Base-by-base conservation (phyloP, 495 filamentous ascomycete species). In the Pyrenula massariospora region DNA sequence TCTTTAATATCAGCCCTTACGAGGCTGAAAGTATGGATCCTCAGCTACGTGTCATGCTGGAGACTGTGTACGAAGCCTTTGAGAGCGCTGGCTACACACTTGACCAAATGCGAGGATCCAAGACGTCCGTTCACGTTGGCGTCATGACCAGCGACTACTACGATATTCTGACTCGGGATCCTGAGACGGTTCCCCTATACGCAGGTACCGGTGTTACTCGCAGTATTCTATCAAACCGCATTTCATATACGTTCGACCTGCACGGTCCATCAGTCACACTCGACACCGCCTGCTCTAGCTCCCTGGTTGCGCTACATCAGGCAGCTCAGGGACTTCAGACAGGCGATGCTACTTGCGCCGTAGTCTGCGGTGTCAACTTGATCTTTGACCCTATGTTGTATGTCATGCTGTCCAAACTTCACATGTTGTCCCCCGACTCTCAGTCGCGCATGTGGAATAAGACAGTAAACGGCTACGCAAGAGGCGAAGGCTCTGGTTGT, bases 401-500 rank as follows among this genome's bases (percentile, higher is more conserved):
- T 58, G 62, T 53, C 59, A 59, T 23, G 57, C 54, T 73, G 55
- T 58, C 61, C 0, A 63, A 72, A 11, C 60, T 64, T 15, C 52
- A 52, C 3, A 65, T 70, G 1, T 22, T 76, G 11, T 68, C 61
- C 1, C 57, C 63, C 20, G 57, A 58, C 3, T 56, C 56, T 52
- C 50, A 24, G 22, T 52, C 19, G 19, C 50, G 50, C 22, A 24
- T 24, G n/a, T 52, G 63, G 54, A 59, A 60, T 23, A 57, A 8
- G n/a, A 21, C 50, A 21, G 50, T 20, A 21, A 20, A 24, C 58
- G 87, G 85, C 0, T 89, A 84, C 61, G 82, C 68, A 0, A 75
- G 84, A 19, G 86, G 74, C 12, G 86, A 89, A 58, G 70, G 65
- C 0, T 58, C 75, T 12, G 65, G 48, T 42, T 67, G 67, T 0